phyloP scores from a whole-genome alignment of 2,329 filamentous ascomycete genomes.

The Xylariaceae sp. region DNA sequence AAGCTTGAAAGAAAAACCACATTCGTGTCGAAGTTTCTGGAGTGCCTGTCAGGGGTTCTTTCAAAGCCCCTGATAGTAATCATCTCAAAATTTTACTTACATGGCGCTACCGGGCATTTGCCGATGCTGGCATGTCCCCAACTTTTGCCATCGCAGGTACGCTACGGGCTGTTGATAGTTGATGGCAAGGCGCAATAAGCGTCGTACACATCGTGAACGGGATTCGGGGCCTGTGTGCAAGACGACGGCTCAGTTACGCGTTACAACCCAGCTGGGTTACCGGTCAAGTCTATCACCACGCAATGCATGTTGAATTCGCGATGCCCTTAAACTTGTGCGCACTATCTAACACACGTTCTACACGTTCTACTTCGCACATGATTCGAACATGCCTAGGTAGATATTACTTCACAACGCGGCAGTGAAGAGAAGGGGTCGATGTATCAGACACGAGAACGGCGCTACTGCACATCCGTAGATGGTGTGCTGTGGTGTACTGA shows the following conservation, averaged over 20 bases:
- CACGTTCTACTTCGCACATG: too few relatives aligned
- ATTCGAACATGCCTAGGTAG: too few relatives aligned
- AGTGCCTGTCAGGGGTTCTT: conserved; percentile 16
- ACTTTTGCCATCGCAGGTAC: not conserved
- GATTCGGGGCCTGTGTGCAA: not conserved
- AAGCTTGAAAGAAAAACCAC: not conserved
- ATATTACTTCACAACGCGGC: not conserved
- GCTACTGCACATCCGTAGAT: conserved; percentile 9
- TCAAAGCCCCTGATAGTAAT: conserved; percentile 9
- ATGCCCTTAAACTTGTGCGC: not conserved
- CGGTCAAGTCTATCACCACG: conserved; percentile 10
- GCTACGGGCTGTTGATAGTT: not conserved
- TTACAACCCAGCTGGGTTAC: conserved; percentile 8
- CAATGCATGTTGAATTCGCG: conserved; percentile 22
- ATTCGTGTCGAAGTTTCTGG: not conserved
- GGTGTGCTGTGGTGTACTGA: not conserved
- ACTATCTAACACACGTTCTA: too few relatives aligned
- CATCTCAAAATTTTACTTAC: not conserved
- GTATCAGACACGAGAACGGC: not conserved
- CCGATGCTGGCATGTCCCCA: not conserved
- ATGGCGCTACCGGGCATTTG: not conserved
- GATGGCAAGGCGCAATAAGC: not conserved
- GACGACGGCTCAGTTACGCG: conserved; percentile 6
- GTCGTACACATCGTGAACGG: not conserved
- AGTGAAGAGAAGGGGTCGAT: not conserved